Percentiles rank a stretch among this genome's conserved stretches.
phyloP scores from a whole-genome alignment of 176 grass and related monocot genomes.

The Cenchrus americanus region DNA sequence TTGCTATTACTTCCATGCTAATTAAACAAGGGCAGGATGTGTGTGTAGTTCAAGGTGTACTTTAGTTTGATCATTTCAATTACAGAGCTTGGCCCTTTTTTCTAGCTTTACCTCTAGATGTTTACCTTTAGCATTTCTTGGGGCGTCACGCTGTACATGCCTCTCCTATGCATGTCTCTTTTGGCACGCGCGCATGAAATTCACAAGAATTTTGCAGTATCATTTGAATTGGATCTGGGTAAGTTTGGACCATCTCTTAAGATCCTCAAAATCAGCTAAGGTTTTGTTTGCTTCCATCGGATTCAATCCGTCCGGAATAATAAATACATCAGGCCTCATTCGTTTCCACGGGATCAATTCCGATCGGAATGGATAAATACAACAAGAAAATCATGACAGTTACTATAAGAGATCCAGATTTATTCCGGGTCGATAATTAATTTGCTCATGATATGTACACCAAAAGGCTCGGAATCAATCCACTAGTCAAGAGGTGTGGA shows the following conservation, averaged over 20 bases:
- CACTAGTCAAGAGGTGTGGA: too few species aligned
- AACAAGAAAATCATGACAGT: too few species aligned
- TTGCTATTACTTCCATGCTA: constrained; percentile 6
- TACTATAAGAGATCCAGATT: too few species aligned
- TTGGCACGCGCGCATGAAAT: not conserved
- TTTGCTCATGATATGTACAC: too few species aligned
- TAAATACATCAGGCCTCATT: too few species aligned
- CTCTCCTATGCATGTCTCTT: not conserved
- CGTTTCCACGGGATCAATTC: too few species aligned
- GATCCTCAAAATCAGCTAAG: not conserved
- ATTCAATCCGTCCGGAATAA: too few species aligned
- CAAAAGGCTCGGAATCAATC: too few species aligned
- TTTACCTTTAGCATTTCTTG: not conserved
- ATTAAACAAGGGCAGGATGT: not conserved
- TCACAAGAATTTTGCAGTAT: not conserved
- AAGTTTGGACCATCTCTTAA: not conserved
- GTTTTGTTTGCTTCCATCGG: too few species aligned
- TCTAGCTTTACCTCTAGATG: not conserved
- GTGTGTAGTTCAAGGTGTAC: constrained; percentile 13
- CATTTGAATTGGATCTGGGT: not conserved
- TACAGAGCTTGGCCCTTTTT: not conserved
- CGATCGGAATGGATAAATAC: too few species aligned
- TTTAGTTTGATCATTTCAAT: constrained; percentile 32
- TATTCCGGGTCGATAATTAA: too few species aligned
- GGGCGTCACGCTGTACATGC: not conserved